A percentile compares a stretch with the other conserved stretches of the same genome.
Evolutionary conservation across 495 filamentous ascomycete species (phyloP).

Genomic region (Podospora bellae-mahoneyi): DNA sequence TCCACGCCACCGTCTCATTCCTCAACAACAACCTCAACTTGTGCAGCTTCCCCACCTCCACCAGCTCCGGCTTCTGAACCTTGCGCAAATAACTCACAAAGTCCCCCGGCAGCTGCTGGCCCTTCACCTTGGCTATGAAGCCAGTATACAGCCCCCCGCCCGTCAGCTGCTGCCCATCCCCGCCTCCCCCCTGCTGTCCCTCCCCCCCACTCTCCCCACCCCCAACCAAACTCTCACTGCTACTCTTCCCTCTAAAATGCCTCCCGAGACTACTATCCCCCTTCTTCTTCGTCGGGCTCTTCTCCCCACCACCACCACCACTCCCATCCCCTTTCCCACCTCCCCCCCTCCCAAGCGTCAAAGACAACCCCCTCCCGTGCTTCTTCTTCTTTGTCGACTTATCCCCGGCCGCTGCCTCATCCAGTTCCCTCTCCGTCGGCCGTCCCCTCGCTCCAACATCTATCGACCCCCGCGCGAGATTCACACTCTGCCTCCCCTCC

Average conservation of each 20-base stretch:
- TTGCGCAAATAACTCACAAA: slow-evolving; percentile 78
- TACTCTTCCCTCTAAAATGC: slow-evolving; percentile 51
- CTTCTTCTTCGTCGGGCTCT: slow-evolving; percentile 53
- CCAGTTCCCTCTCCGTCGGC: slow-evolving; percentile 15
- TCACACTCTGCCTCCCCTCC: not conserved
- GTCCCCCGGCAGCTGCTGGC: slow-evolving; percentile 63
- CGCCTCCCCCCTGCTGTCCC: not conserved
- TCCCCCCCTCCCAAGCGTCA: slow-evolving; percentile 62
- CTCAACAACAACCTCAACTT: slow-evolving; percentile 86
- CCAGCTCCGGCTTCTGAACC: slow-evolving; percentile 69
- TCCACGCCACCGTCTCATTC: slow-evolving; percentile 94
- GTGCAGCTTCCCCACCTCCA: slow-evolving; percentile 91
- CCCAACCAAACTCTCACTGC: slow-evolving; percentile 44
- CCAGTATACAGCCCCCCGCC: slow-evolving; percentile 38
- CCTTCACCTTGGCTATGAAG: slow-evolving; percentile 52
- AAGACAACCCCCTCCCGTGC: slow-evolving; percentile 71
- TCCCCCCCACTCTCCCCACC: slow-evolving; percentile 21
- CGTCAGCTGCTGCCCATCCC: slow-evolving; percentile 30
- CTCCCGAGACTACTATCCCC: slow-evolving; percentile 50
- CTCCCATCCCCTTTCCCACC: not conserved
- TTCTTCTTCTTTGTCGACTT: slow-evolving; percentile 48
- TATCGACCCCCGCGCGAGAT: not conserved
- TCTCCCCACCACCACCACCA: slow-evolving; percentile 16
- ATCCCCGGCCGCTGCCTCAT: slow-evolving; percentile 14
- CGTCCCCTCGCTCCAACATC: slow-evolving; percentile 5